phyloP scores from a whole-genome alignment of 345 rosid genomes.

The Toxicodendron radicans region DNA sequence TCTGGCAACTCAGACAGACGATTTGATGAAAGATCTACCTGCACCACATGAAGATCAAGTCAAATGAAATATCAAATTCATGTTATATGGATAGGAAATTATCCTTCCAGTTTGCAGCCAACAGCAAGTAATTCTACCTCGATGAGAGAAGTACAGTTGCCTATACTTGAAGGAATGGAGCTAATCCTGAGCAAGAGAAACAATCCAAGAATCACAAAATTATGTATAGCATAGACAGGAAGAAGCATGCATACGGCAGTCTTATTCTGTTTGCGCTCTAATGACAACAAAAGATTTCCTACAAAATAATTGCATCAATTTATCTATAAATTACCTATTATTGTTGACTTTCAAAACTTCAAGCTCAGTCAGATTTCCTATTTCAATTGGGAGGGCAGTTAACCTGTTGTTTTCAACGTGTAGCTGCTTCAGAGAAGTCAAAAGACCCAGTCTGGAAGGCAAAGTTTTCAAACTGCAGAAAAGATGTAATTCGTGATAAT shows the following conservation, averaged over 20 bases:
- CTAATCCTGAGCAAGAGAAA: constrained; percentile 50
- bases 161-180: constrained; percentile 48
- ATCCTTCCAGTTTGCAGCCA: neutral
- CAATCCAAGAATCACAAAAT: neutral
- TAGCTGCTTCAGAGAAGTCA: constrained; percentile 69
- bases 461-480: constrained; percentile 64
- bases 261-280: neutral
- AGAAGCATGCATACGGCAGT: neutral
- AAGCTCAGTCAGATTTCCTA: constrained; percentile 62
- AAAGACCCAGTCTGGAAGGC: constrained; percentile 57
- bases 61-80: constrained; percentile 7
- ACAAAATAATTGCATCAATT: neutral
- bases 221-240: neutral
- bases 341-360: constrained; percentile 75
- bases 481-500: neutral
- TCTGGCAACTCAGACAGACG: constrained; percentile 67
- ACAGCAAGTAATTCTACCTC: constrained; percentile 44
- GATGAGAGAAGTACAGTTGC: constrained; percentile 57
- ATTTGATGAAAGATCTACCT: constrained; percentile 93
- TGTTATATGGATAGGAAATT: too few relatives aligned
- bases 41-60: constrained; percentile 22
- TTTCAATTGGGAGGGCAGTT: constrained; percentile 65
- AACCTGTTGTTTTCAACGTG: constrained; percentile 62
- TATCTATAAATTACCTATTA: constrained; percentile 53
- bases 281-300: neutral